Base-by-base conservation (phyloP, 345 rosid species). In the Mangifera indica region DNA sequence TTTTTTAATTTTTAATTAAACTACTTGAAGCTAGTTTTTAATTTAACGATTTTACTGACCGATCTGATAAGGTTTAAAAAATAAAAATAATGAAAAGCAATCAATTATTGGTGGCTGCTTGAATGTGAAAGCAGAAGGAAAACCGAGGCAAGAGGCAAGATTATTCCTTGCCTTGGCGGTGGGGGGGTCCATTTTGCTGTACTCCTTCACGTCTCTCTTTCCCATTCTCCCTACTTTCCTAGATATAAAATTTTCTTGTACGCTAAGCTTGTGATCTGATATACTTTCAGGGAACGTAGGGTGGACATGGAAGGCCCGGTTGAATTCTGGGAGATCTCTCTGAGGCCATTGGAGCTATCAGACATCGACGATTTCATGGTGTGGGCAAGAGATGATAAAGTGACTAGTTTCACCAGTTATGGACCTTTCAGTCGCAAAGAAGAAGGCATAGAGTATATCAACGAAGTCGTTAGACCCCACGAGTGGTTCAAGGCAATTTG, bases 401-500 rank as follows among this genome's bases (percentile, higher is more conserved):
- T 88, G 44, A 18, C 84, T 20, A 81, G 75, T 37, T 87, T 81
- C 66, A 85, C 93, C 85, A 21, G 82, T 2, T 83, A 87, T 81
- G 89, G 86, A 48, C 87, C 95, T 22, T 84, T 73, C 80, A 77
- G 68, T 3, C 77, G 69, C 81, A 81, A 72, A 71, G 93, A 89
- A 37, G 82, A 66, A 0, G 88, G 74, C 25, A 52, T 87, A 13
- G 59, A 75, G 7, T 79, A 55, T 71, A 81, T 93, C n/a, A 63
- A 56, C 42, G 25, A 73, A 72, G 15, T 3, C 0, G 76, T 80
- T 45, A 15, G 76, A 7, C 74, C 82, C 26, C 98, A 89, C 67
- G 92, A 96, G 20, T 89, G 89, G 86, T 80, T 77, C 66, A 77
- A 37, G 79, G 98, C 97, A 2, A 87, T 93, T 1, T 91, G 96